Conservation (phyloP, 177 flowering plant genomes). For the Vitis hybrid region DNA sequence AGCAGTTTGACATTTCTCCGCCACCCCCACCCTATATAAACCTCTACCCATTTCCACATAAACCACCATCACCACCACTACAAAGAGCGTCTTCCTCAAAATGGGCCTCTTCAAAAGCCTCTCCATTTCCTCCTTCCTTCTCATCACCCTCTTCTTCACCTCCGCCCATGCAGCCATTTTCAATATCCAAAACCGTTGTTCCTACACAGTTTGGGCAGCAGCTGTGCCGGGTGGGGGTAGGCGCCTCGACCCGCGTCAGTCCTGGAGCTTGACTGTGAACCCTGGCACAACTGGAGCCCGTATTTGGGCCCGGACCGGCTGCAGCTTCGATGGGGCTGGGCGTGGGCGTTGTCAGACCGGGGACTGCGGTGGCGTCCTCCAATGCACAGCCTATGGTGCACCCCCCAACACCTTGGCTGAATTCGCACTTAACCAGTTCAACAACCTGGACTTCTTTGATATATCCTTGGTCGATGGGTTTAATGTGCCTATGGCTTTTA, state of each 20-base stretch:
- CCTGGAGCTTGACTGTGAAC: slow-evolving; percentile 31
- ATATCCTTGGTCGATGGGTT: slow-evolving; percentile 66
- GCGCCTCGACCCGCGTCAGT: slow-evolving; percentile 28
- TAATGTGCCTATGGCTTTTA: slow-evolving; percentile 54
- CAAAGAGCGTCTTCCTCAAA: background rate
- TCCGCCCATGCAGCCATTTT: slow-evolving; percentile 33
- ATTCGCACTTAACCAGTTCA: slow-evolving; percentile 17
- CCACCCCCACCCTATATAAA: background rate
- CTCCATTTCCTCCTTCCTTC: background rate
- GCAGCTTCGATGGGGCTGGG: slow-evolving; percentile 19
- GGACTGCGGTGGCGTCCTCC: slow-evolving; percentile 23
- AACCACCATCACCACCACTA: background rate
- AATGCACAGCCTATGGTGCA: slow-evolving; percentile 16
- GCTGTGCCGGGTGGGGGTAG: slow-evolving; percentile 41
- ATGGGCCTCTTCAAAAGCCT: background rate
- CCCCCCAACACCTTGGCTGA: slow-evolving; percentile 30
- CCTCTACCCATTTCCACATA: background rate
- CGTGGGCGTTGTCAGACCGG: slow-evolving; percentile 24
- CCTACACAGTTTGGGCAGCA: slow-evolving; percentile 57
- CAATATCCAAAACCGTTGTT: slow-evolving; percentile 41
- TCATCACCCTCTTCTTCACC: slow-evolving; percentile 10
- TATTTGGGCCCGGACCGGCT: slow-evolving; percentile 26
- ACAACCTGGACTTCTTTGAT: slow-evolving; percentile 44
- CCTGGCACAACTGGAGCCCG: slow-evolving; percentile 23
- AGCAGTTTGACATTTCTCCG: too few relatives aligned